These are phyloP conservation scores for Chlorencoelia australis DNA, from an alignment of 2,329 filamentous ascomycete genomes.

Conservation along the genomic window DNA sequence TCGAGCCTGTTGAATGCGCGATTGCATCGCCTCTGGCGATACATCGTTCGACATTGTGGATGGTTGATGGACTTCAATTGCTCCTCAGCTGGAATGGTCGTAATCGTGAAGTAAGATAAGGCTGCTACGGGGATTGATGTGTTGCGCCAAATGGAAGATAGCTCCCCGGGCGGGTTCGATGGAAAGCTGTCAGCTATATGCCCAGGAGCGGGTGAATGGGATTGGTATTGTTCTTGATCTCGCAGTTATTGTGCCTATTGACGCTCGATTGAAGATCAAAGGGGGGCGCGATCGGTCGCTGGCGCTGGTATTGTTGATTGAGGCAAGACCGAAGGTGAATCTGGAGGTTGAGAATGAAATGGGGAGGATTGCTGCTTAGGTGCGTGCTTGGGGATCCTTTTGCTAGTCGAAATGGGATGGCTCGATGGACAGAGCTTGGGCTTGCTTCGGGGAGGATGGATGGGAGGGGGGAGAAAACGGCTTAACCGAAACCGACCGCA, in stretches of 20 bases:
- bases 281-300: neutral
- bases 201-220: constrained; percentile 2
- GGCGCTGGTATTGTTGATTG: too few species aligned
- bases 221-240: neutral
- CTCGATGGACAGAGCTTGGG: too few species aligned
- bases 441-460: too few species aligned
- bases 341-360: too few species aligned
- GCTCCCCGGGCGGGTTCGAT: constrained; percentile 12
- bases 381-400: too few species aligned
- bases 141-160: constrained; percentile 21
- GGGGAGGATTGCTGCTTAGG: too few species aligned
- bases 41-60: constrained; percentile 41
- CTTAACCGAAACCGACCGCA: too few species aligned
- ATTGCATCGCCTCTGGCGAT: constrained; percentile 75
- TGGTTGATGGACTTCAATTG: constrained; percentile 13
- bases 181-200: too few species aligned
- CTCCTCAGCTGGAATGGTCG: constrained; percentile 1
- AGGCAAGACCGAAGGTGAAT: too few species aligned
- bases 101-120: constrained; percentile 6
- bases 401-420: too few species aligned
- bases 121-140: constrained; percentile 9
- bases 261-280: neutral
- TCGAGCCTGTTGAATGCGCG: constrained; percentile 82
- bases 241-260: neutral
- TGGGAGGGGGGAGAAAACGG: too few species aligned